Base-by-base conservation (phyloP, 352 stramenopile genomes). In the Pseudoperonospora humuli region DNA sequence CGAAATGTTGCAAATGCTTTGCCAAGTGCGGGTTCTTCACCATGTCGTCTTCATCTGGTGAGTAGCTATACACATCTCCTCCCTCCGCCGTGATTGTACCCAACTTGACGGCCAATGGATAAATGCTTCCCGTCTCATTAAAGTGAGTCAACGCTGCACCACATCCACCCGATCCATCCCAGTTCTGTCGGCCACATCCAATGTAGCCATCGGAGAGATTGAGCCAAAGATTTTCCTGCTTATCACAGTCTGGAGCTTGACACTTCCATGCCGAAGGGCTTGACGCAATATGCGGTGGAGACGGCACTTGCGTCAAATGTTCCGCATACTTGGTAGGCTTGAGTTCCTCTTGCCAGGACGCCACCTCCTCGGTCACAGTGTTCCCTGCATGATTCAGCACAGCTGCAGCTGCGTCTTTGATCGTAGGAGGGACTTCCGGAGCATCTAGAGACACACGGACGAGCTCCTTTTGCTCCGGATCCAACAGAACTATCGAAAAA, bases 11-110 rank as follows among this genome's bases (percentile, higher is more conserved):
- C 40, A 99, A 69, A 49, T 99, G 85, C 45, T 97, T 81, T 11
- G 72, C 74, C 50, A 99, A 64, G 47, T 97, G 87, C 25, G 95
- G 90, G 67, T 99, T 96, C 54, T 64, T 89, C 25, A 99, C 96
- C 66, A 98, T 96, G 43, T 96, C 83, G 67, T 99, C 89, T 78
- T 99, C 96, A 48, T 98, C 93, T 2, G 84, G 73, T 13, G 95
- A 89, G 64, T 99, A 99, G 54, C 85, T 98, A 67, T 98, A 99
- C 17, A 98, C 96, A 71, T 99, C 96, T 14, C 95, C 96, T 21
- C 91, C 91, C 39, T 97, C 70, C 0, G 85, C 65, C 3, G 88
- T 98, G 50, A 99, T 98, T 9, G 96, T 99, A 25, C 96, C 96
- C 9, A 99, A 64, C 70, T 99, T 99, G 5, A 99, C 96, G 1